Conservation (phyloP, 2,329 filamentous ascomycete species). For the Colletotrichum orchidophilum region DNA sequence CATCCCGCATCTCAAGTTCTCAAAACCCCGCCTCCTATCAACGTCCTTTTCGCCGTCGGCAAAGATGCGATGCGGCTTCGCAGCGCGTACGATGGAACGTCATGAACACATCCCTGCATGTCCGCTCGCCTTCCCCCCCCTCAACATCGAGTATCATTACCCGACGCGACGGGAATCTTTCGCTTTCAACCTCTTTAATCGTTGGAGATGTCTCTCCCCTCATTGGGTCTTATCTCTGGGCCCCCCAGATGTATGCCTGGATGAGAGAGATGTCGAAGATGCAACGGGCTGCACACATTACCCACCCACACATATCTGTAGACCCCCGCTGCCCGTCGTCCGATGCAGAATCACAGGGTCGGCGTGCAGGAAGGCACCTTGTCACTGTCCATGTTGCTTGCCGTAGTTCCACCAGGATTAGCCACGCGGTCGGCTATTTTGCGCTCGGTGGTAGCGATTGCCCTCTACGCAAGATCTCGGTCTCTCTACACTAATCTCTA, state of each 20-base stretch:
- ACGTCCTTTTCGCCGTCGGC: not conserved
- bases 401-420: not conserved
- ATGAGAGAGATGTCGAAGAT: not conserved
- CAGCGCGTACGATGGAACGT: slow-evolving; percentile 14
- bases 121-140: not conserved
- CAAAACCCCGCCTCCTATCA: not conserved
- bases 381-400: not conserved
- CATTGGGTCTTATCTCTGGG: not conserved
- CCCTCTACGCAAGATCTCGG: not conserved
- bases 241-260: not conserved
- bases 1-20: not conserved
- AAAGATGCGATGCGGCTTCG: slow-evolving; percentile 10
- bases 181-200: not conserved
- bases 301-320: not conserved
- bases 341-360: not conserved
- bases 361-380: not conserved
- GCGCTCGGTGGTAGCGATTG: not conserved
- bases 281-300: not conserved
- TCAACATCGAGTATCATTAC: slow-evolving; percentile 9
- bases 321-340: not conserved
- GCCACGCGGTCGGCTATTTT: slow-evolving; percentile 9
- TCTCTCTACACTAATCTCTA: too few relatives aligned
- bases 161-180: slow-evolving; percentile 5
- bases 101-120: slow-evolving; percentile 10
- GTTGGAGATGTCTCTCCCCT: not conserved